Evolutionary conservation across 1,139 yeast genomes (phyloP).

Genomic region (Scheffersomyces cryptocercus): DNA sequence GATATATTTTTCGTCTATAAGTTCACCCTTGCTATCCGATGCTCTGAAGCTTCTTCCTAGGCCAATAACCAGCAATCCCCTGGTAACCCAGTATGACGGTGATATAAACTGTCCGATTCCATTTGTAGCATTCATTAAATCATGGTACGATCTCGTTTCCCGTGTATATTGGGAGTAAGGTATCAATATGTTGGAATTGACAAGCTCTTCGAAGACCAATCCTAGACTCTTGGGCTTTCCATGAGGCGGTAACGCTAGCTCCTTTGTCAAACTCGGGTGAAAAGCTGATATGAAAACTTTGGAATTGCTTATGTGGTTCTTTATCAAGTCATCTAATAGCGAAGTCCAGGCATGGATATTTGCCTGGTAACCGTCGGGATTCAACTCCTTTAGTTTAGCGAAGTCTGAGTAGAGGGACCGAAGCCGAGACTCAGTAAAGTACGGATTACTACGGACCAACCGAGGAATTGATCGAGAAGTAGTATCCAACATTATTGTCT

Average conservation of each 20-base stretch:
- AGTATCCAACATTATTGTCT: too few species aligned
- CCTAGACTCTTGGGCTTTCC: constrained; percentile 32
- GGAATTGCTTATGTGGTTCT: constrained; percentile 15
- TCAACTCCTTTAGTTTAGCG: constrained; percentile 46
- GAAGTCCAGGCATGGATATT: constrained; percentile 64
- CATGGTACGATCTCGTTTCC: constrained; percentile 7
- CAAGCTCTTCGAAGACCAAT: constrained; percentile 27
- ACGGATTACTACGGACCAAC: constrained; percentile 11
- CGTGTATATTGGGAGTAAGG: constrained; percentile 22
- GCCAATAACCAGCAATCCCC: constrained; percentile 12
- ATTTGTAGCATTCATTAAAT: constrained; percentile 5
- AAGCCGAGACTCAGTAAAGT: constrained; percentile 51
- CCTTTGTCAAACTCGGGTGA: constrained; percentile 20
- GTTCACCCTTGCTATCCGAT: constrained; percentile 12
- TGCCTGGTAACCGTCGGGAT: constrained; percentile 71
- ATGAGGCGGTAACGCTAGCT: constrained; percentile 25
- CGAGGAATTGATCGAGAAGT: too few species aligned
- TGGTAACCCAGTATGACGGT: constrained; percentile 21
- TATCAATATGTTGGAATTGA: constrained; percentile 18
- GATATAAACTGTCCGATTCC: constrained; percentile 16
- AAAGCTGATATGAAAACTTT: constrained; percentile 22
- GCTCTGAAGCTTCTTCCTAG: constrained; percentile 6
- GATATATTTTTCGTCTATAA: constrained; percentile 27
- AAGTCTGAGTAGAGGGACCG: constrained; percentile 70
- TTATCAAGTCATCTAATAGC: constrained; percentile 25